Evolutionary conservation across 257 asterid genomes (phyloP), one percentile per base, ranked within the genome.

Genomic region (Oldenlandia corymbosa): DNA sequence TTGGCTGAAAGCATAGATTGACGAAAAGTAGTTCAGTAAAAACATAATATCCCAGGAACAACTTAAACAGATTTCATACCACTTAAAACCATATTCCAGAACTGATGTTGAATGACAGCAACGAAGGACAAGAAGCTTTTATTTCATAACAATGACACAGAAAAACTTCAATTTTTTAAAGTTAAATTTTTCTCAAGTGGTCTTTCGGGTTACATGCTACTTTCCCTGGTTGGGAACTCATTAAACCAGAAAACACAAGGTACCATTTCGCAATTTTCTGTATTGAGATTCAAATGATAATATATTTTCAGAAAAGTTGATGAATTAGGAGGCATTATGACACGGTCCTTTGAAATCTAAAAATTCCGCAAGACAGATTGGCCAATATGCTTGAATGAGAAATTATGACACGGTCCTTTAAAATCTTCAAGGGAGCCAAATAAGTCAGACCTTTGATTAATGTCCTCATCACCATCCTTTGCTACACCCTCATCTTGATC

Each of bases 371-470:
- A n/a, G 4, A 34, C 10, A 34, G 31, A n/a, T 31, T 59, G 42
- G 46, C 64, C 37, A 10, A 32, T 36, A 58, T 46, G 47, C 69
- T 49, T 10, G 12, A 21, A 21, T 27, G 58, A 26, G 28, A 65
- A 37, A 31, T 41, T n/a, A n/a, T n/a, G n/a, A n/a, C n/a, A n/a
- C n/a, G n/a, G n/a, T n/a, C n/a, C n/a, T 10, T 13, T 47, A 32
- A 48, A 30, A 45, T 42, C 26, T 61, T 50, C 53, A 21, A 30
- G 34, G 41, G 32, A 57, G 43, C 34, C n/a, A 42, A 55, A 52
- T 31, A 52, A 70, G 68, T 34, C 71, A 13, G 36, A 90, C 97
- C 97, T 87, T 68, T 84, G 88, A 67, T 92, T 95, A 24, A 20
- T 23, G 67, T 85, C 80, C 58, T 61, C 71, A 52, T 79, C 91